Percentiles rank a stretch among this genome's conserved stretches.
Evolutionary conservation across 129 eudicot genomes (phyloP).

Genomic region (Artemisia annua): DNA sequence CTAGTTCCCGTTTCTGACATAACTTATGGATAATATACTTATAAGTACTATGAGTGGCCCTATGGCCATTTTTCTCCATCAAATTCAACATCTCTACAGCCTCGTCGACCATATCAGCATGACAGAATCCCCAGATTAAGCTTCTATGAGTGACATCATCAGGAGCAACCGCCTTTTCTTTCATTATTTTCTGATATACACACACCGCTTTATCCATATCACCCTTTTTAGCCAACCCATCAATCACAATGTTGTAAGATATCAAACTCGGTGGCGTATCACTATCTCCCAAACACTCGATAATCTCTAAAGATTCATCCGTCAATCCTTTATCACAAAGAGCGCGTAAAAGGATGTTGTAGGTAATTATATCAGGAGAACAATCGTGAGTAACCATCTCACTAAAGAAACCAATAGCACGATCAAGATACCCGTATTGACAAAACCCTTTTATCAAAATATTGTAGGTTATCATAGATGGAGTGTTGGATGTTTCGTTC

Average conservation of each 20-base stretch:
- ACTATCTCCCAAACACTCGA: conserved; percentile 38
- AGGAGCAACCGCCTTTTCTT: conserved; percentile 43
- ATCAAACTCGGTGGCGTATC: conserved; percentile 54
- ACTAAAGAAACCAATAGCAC: conserved; percentile 56
- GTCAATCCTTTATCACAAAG: conserved; percentile 62
- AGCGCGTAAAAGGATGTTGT: conserved; percentile 69
- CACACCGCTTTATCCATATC: conserved; percentile 63
- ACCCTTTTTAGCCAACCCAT: conserved; percentile 74
- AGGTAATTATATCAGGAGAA: conserved; percentile 73
- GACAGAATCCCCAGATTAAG: conserved; percentile 65
- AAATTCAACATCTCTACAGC: conserved; percentile 56
- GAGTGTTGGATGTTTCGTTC: conserved; percentile 51
- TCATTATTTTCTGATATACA: conserved; percentile 43
- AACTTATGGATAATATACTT: conserved; percentile 51
- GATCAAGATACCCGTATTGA: conserved; percentile 55
- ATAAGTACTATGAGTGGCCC: conserved; percentile 57
- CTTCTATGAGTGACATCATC: conserved; percentile 71
- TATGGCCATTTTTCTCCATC: conserved; percentile 47
- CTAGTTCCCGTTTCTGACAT: conserved; percentile 51
- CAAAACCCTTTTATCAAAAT: conserved; percentile 74
- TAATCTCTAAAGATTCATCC: conserved; percentile 56
- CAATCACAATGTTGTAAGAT: conserved; percentile 69
- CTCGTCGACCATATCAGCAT: conserved; percentile 53
- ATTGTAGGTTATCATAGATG: conserved; percentile 62
- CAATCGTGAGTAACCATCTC: conserved; percentile 53